Evolutionary conservation across 2,329 filamentous ascomycete species (phyloP), one percentile per base, ranked within the genome.

Genomic region (Aspergillus sp.): DNA sequence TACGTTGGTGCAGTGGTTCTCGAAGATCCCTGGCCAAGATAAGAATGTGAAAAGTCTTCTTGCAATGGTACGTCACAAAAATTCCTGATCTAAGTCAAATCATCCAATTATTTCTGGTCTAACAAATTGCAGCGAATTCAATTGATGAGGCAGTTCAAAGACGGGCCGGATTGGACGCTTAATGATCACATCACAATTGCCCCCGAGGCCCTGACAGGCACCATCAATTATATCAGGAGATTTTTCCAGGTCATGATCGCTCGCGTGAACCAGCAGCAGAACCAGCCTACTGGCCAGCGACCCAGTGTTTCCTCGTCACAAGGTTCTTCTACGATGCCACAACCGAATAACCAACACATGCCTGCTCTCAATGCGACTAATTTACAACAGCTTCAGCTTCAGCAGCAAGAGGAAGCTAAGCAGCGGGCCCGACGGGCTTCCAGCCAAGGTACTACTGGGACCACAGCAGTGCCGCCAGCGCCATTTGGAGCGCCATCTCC

Each of bases 401-500:
- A 72, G 48, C 61, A 75, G 46, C 71, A 75, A 44, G 66, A 75
- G 49, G 62, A 73, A 49, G 64, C 67, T 37, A 54, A 68, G 11
- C 61, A 68, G 42, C 61, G 60, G 34, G 65, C 68, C 33, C 63
- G 60, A 34, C 59, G 65, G 33, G 59, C 57, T 13, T 66, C 69
- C 27, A 65, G 60, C 43, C 68, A 66, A 37, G 62, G 70, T 37
- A 60, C 57, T 26, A 74, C 76, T 37, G 66, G 69, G 36, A 70
- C 75, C 32, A 72, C 75, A 13, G 76, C 72, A 6, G 65, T 71
- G 7, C 65, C 74, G n/a, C 69, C 76, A 33, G 72, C 78, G 28
- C 77, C 77, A 8, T 79, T 79, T 40, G 71, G 73, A 42, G 72
- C 69, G 11, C 69, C 72, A 27, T 77, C 76, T 38, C 78, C 78